Evolutionary conservation across 2,329 filamentous ascomycete species (phyloP).

Genomic region (Venturia nashicola): DNA sequence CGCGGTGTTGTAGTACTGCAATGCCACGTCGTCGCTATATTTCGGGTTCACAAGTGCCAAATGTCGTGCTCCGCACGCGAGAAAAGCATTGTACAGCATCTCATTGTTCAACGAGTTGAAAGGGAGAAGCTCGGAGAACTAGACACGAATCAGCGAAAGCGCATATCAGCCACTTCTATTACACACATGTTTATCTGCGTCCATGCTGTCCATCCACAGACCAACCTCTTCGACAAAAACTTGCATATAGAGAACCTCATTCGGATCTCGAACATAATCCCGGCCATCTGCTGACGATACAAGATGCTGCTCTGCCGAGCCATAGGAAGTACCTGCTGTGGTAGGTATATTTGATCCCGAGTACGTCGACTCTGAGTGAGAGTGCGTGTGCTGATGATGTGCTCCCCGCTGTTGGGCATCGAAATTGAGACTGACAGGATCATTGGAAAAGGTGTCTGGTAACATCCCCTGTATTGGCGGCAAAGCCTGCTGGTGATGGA

Average conservation of each 20-base stretch:
- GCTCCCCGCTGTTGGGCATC: slow-evolving; percentile 20
- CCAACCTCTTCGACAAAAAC: slow-evolving; percentile 85
- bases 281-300: background rate
- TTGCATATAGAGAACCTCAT: slow-evolving; percentile 83
- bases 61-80: slow-evolving; percentile 81
- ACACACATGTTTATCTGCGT: slow-evolving; percentile 61
- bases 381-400: slow-evolving; percentile 20
- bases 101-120: slow-evolving; percentile 71
- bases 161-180: background rate
- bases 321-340: slow-evolving; percentile 22
- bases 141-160: slow-evolving; percentile 12
- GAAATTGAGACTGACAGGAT: slow-evolving; percentile 28
- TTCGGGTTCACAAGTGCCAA: slow-evolving; percentile 57
- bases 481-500: slow-evolving; percentile 34
- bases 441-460: slow-evolving; percentile 33
- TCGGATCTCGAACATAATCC: slow-evolving; percentile 28
- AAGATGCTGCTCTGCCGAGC: slow-evolving; percentile 18
- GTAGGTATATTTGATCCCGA: slow-evolving; percentile 16
- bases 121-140: slow-evolving; percentile 73
- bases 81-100: slow-evolving; percentile 78
- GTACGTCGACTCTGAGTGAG: slow-evolving; percentile 19
- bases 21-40: slow-evolving; percentile 63
- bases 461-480: slow-evolving; percentile 39
- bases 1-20: slow-evolving; percentile 76
- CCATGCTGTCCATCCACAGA: slow-evolving; percentile 88